Evolutionary conservation across 2,329 filamentous ascomycete genomes (phyloP).

Genomic region (Penicillium capsulatum): DNA sequence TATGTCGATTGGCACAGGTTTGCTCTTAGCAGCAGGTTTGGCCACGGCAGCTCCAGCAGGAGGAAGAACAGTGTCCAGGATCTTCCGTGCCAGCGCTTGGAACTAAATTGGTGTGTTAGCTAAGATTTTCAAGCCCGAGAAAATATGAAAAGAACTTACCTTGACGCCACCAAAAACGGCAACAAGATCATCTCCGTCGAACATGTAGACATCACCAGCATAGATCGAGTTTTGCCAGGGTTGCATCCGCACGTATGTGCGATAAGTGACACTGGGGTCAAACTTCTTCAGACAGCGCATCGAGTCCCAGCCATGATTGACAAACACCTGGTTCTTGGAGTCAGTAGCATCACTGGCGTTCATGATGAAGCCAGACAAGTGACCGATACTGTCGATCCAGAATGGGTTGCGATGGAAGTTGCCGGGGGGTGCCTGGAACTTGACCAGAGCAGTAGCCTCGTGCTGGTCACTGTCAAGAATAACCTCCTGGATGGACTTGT

Average conservation of each 20-base stretch:
- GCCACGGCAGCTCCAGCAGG: constrained; percentile 25
- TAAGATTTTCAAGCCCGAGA: not conserved
- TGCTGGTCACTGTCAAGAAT: constrained; percentile 54
- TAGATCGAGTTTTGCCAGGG: constrained; percentile 49
- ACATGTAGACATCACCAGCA: constrained; percentile 58
- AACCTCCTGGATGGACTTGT: constrained; percentile 56
- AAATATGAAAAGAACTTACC: constrained; percentile 15
- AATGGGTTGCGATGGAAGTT: constrained; percentile 57
- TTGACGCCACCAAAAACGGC: constrained; percentile 50
- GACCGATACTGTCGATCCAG: constrained; percentile 57
- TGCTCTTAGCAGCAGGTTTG: constrained; percentile 23
- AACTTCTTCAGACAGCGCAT: constrained; percentile 55
- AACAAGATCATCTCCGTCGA: constrained; percentile 56
- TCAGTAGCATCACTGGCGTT: constrained; percentile 57
- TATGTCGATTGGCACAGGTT: constrained; percentile 24
- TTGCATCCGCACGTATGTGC: constrained; percentile 61
- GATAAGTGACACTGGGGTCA: constrained; percentile 51
- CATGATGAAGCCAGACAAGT: constrained; percentile 58
- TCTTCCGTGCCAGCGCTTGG: constrained; percentile 40
- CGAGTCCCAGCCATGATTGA: constrained; percentile 59
- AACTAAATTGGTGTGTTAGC: constrained; percentile 29
- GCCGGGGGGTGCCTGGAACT: constrained; percentile 54
- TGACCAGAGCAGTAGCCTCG: constrained; percentile 53
- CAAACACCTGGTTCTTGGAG: constrained; percentile 57
- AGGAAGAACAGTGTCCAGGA: constrained; percentile 42